A percentile compares a stretch with the other conserved stretches of the same genome.
Evolutionary conservation across 495 filamentous ascomycete genomes (phyloP).

Genomic region (Amniculicola lignicola): DNA sequence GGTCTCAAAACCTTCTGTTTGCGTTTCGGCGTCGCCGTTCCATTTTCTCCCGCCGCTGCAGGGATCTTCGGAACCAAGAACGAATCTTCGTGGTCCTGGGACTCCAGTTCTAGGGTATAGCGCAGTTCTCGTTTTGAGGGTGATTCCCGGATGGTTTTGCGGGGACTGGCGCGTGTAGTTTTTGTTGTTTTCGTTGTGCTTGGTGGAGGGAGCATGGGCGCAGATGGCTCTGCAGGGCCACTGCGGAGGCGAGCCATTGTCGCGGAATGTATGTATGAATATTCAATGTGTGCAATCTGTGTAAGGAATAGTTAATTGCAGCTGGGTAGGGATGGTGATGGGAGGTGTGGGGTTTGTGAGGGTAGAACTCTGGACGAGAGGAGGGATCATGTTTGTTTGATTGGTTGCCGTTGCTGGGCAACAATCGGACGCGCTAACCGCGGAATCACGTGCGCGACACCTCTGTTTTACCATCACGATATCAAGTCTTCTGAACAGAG

Average conservation of each 20-base stretch:
- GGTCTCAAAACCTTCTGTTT: constrained; percentile 23
- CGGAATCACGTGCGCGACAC: too few species aligned
- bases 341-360: not conserved
- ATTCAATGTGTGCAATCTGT: not conserved
- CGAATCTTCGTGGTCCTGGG: constrained; percentile 8
- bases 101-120: constrained; percentile 12
- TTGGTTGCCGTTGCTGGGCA: constrained; percentile 2
- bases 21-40: constrained; percentile 9
- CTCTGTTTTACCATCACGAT: too few species aligned
- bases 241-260: constrained; percentile 30
- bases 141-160: constrained; percentile 20
- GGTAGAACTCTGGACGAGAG: not conserved
- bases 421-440: too few species aligned
- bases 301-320: not conserved
- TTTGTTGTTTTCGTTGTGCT: not conserved
- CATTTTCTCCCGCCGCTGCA: too few species aligned
- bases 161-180: constrained; percentile 11
- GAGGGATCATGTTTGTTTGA: not conserved
- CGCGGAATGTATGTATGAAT: not conserved
- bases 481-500: too few species aligned
- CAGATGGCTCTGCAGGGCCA: constrained; percentile 1
- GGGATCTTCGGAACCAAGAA: constrained; percentile 19
- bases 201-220: constrained; percentile 1
- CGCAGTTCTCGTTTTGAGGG: constrained; percentile 21
- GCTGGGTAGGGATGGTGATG: not conserved